Evolutionary conservation across 106 monocot species (phyloP).

Genomic region (Acorus gramineus): DNA sequence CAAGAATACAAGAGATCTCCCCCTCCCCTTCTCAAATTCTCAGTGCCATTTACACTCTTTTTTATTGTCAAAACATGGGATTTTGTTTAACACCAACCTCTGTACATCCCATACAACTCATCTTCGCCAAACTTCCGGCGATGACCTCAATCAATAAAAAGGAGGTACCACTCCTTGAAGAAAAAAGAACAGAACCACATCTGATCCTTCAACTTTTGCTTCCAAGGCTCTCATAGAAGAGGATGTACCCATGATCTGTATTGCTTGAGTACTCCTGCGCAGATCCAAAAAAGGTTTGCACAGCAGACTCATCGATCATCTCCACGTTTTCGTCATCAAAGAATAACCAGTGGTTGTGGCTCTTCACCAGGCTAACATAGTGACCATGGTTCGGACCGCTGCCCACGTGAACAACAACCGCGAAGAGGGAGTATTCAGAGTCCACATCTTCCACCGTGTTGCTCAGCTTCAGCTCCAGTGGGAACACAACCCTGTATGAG

Average conservation of each 20-base stretch:
- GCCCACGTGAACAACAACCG: constrained; percentile 16
- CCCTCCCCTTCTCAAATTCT: too few species aligned
- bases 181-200: too few species aligned
- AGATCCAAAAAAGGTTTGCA: not conserved
- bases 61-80: too few species aligned
- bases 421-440: constrained; percentile 17
- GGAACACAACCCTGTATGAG: constrained; percentile 13
- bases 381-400: constrained; percentile 18
- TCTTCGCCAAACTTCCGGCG: too few species aligned
- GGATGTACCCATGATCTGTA: constrained; percentile 17
- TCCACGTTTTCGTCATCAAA: constrained; percentile 21
- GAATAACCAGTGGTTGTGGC: constrained; percentile 17
- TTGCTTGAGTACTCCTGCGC: constrained; percentile 19
- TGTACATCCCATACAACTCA: too few species aligned
- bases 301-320: constrained; percentile 16
- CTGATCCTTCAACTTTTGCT: not conserved
- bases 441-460: constrained; percentile 5
- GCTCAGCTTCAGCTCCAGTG: constrained; percentile 16
- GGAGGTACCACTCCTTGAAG: too few species aligned
- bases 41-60: too few species aligned
- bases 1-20: too few species aligned
- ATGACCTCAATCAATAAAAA: too few species aligned
- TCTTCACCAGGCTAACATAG: constrained; percentile 16
- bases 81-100: too few species aligned
- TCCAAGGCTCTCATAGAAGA: constrained; percentile 15